These are phyloP conservation scores for Russula virescens DNA, from an alignment of 768 basidiomycete genomes.

Conservation along the genomic window DNA sequence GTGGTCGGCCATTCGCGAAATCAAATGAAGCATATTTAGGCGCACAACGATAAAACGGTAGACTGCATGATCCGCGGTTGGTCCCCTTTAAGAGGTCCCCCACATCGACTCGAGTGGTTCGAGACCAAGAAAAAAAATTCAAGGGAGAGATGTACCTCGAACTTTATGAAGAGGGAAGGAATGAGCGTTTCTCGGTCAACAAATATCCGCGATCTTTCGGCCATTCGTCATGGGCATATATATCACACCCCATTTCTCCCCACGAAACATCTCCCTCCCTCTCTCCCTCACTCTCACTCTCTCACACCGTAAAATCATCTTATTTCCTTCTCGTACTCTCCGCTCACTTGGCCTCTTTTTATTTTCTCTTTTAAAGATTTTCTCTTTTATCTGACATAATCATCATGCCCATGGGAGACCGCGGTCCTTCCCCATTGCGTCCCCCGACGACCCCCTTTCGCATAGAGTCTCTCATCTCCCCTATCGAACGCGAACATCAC, in stretches of 20 bases:
- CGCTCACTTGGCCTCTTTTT: not conserved
- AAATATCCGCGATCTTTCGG: not conserved
- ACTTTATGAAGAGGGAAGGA: not conserved
- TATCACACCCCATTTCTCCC: not conserved
- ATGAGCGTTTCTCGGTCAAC: not conserved
- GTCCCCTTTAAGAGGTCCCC: too few species aligned
- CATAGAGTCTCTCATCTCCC: constrained; percentile 31
- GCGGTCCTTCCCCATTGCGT: constrained; percentile 33
- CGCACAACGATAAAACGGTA: too few species aligned
- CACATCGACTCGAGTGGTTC: not conserved
- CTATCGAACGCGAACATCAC: constrained; percentile 41
- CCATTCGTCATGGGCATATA: constrained; percentile 4
- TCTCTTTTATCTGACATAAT: not conserved
- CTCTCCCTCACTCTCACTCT: too few species aligned
- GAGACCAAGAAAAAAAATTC: not conserved
- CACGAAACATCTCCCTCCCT: not conserved
- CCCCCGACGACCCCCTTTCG: constrained; percentile 27
- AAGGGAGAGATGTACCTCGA: not conserved
- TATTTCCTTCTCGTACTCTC: not conserved
- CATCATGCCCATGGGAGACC: constrained; percentile 18
- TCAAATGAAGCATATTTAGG: not conserved
- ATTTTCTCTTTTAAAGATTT: not conserved
- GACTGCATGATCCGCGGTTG: too few species aligned
- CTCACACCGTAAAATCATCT: too few species aligned
- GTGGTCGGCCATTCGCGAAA: too few species aligned